A percentile compares a stretch with the other conserved stretches of the same genome.
phyloP scores from a whole-genome alignment of 169 alveolate genomes.

The Eimeria brunetti region DNA sequence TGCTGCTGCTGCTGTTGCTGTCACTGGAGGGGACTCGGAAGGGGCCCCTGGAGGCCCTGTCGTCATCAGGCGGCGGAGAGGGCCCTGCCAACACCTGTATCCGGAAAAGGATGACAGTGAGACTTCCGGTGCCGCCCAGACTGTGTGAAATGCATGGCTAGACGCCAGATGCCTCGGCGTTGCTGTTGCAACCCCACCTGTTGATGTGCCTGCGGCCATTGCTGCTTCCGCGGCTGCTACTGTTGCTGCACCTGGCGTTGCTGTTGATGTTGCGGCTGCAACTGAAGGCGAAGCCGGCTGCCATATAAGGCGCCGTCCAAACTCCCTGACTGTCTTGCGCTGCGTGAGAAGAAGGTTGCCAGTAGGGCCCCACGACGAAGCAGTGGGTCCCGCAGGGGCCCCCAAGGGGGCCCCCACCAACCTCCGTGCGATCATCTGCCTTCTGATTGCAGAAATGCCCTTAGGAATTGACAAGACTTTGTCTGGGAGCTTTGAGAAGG shows the following conservation, averaged over 20 bases:
- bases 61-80: neutral
- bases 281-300: neutral
- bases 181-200: neutral
- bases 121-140: neutral
- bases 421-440: neutral
- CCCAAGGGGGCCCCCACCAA: neutral
- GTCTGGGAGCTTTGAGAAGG: neutral
- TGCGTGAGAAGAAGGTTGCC: neutral
- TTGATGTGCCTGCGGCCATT: neutral
- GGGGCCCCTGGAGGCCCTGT: neutral
- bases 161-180: neutral
- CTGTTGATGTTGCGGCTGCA: neutral
- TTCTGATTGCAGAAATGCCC: neutral
- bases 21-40: neutral
- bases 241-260: neutral
- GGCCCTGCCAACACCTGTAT: neutral
- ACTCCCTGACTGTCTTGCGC: neutral
- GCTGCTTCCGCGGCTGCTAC: neutral
- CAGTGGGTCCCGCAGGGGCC: neutral
- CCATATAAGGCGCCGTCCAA: neutral
- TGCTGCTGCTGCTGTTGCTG: neutral
- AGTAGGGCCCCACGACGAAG: neutral
- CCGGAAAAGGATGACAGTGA: neutral
- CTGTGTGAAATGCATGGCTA: neutral
- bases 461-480: neutral